phyloP scores from a whole-genome alignment of 2,329 filamentous ascomycete genomes.

The Helotiales sp. region DNA sequence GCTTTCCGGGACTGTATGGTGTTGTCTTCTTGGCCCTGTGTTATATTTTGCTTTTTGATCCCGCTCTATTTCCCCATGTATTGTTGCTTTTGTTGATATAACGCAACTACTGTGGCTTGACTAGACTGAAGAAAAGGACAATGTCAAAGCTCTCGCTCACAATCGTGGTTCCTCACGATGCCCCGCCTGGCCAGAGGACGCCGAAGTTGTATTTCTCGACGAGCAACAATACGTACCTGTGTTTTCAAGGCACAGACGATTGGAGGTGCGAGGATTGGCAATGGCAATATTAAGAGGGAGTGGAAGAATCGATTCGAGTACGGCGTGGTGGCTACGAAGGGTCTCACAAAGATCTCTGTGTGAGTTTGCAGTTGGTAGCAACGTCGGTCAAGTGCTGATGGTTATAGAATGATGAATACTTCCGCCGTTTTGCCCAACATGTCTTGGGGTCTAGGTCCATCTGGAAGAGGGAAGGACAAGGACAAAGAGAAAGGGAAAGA shows the following conservation, averaged over 20 bases:
- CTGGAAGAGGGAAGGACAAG: not conserved
- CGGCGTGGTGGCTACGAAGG: constrained; percentile 11
- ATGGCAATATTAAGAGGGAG: constrained; percentile 7
- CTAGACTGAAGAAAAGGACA: not conserved
- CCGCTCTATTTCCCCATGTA: not conserved
- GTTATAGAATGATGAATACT: constrained; percentile 13
- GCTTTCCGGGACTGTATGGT: too few relatives aligned
- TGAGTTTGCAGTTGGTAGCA: not conserved
- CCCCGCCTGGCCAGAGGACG: constrained; percentile 2
- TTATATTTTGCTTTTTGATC: not conserved
- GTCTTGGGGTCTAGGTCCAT: not conserved
- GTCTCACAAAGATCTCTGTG: constrained; percentile 11
- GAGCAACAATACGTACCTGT: constrained; percentile 14
- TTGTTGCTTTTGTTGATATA: not conserved
- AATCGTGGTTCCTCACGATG: constrained; percentile 12
- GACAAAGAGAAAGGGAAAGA: not conserved
- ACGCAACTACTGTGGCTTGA: not conserved
- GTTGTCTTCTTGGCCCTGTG: not conserved
- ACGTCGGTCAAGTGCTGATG: not conserved
- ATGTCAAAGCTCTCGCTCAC: constrained; percentile 17
- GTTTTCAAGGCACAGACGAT: constrained; percentile 4
- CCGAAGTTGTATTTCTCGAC: constrained; percentile 11
- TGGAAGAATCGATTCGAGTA: constrained; percentile 18
- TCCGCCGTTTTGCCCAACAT: constrained; percentile 7
- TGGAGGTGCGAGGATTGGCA: constrained; percentile 5